Base-by-base conservation (phyloP, 768 basidiomycete species). In the Boletus rubescentipes region DNA sequence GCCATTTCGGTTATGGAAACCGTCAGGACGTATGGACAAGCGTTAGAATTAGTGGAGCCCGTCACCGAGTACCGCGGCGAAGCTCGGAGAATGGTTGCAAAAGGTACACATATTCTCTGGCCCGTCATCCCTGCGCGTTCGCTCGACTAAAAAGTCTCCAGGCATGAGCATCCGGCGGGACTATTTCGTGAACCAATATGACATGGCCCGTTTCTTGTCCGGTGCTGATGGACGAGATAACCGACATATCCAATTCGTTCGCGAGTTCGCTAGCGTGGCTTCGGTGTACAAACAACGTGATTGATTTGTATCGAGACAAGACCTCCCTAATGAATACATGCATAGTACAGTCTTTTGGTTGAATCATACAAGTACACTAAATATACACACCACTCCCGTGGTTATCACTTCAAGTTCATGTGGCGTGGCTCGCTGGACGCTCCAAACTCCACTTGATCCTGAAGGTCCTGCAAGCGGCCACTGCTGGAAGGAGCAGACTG, bases 81-180 rank as follows among this genome's bases (percentile, higher is more conserved):
- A 60, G 86, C 88, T 1, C 95, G 98, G 73, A 78, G 91, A 67
- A 96, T 98, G 92, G 89, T 98, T 56, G 79, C 80, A 9, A 87
- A 86, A 76, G 95, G 94, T 91, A n/a, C n/a, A n/a, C n/a, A 40
- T 43, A 83, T 65, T 16, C 4, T 42, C 20, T 31, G 18, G 16
- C n/a, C n/a, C 41, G 4, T 20, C 8, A 5, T 26, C 50, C 47
- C 20, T 16, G 30, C 23, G 9, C 21, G 5, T 10, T 54, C 3
- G 21, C 49, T 39, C 26, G 41, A 46, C 38, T 10, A n/a, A 14
- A n/a, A 42, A 20, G 5, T 26, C 18, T 47, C 15, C 42, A 96
- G 95, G 96, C 26, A 96, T 99, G 89, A n/a, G n/a, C 63, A 91
- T 96, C 52, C 87, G 91, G 23, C 98, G 97, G 97, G 97, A 98